These are phyloP conservation scores for Aspergillus carlsbadensis DNA, from an alignment of 495 filamentous ascomycete genomes.

Conservation along the genomic window DNA sequence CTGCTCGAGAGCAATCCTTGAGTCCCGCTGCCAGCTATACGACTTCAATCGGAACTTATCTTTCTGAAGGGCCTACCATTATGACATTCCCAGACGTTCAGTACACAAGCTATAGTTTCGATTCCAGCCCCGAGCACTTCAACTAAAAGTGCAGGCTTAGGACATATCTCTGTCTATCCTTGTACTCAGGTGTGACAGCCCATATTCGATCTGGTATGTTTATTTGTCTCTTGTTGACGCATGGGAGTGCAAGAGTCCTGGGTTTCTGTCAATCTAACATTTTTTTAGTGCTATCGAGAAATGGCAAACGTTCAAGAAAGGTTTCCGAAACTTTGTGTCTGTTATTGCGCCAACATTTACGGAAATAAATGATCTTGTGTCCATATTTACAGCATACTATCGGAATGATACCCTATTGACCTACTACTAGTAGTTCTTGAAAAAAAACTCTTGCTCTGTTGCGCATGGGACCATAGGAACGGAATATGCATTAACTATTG, in stretches of 20 bases:
- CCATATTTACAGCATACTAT: too few relatives aligned
- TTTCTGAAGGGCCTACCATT: conserved; percentile 13
- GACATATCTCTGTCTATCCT: not conserved
- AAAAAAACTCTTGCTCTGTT: too few relatives aligned
- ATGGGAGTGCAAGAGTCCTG: too few relatives aligned
- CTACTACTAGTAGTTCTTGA: too few relatives aligned
- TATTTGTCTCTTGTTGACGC: too few relatives aligned
- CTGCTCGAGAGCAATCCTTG: conserved; percentile 13
- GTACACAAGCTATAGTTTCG: conserved; percentile 13
- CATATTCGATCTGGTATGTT: not conserved
- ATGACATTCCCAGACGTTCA: conserved; percentile 7
- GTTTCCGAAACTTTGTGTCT: too few relatives aligned
- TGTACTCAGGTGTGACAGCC: not conserved
- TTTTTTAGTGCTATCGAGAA: too few relatives aligned
- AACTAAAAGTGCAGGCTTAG: not conserved
- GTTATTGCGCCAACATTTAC: too few relatives aligned
- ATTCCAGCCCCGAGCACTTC: conserved; percentile 6
- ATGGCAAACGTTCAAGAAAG: too few relatives aligned
- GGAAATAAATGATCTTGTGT: too few relatives aligned
- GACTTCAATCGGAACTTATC: conserved; percentile 11
- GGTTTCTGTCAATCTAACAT: too few relatives aligned
- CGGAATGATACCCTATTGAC: not conserved
- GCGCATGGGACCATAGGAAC: not conserved
- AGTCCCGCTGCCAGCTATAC: conserved; percentile 16
- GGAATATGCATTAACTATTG: conserved; percentile 11